Evolutionary conservation across 1,284 basidiomycete species (phyloP).

Genomic region (Takashimella tepidaria): DNA sequence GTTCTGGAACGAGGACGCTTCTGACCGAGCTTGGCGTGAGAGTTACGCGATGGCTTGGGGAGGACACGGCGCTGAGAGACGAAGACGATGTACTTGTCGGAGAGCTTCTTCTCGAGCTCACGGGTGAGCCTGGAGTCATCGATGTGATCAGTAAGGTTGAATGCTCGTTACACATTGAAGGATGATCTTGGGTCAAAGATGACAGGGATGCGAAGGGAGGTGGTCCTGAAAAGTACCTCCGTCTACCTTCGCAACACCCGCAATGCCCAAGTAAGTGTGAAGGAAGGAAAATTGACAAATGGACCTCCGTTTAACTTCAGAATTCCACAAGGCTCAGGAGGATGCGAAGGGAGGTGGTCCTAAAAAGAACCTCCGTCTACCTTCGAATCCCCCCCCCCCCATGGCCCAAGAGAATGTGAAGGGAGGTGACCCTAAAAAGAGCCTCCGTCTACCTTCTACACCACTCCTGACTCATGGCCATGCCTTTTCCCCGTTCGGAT

Average conservation of each 20-base stretch:
- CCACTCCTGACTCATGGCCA: too few species aligned
- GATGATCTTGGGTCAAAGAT: neutral
- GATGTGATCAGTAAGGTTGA: constrained; percentile 3
- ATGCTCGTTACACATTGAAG: too few species aligned
- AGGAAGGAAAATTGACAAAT: too few species aligned
- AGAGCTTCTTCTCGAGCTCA: constrained; percentile 99
- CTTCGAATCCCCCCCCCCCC: too few species aligned
- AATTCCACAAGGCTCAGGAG: neutral
- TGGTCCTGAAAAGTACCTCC: constrained; percentile 48
- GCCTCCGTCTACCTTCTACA: neutral
- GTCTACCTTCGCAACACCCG: too few species aligned
- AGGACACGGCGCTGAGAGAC: constrained; percentile 98
- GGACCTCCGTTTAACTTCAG: too few species aligned
- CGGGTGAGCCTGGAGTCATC: constrained; percentile 72
- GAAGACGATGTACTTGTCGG: constrained; percentile 91
- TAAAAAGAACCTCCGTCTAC: constrained; percentile 49
- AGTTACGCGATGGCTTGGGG: constrained; percentile 91
- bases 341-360: constrained; percentile 44
- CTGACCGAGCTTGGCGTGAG: constrained; percentile 72
- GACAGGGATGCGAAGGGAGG: constrained; percentile 35
- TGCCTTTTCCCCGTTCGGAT: neutral
- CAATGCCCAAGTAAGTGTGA: too few species aligned
- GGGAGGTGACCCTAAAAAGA: neutral
- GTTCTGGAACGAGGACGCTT: constrained; percentile 96
- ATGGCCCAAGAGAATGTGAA: too few species aligned